Evolutionary conservation across 2,329 filamentous ascomycete species (phyloP).

Genomic region (Xylariaceae sp.): DNA sequence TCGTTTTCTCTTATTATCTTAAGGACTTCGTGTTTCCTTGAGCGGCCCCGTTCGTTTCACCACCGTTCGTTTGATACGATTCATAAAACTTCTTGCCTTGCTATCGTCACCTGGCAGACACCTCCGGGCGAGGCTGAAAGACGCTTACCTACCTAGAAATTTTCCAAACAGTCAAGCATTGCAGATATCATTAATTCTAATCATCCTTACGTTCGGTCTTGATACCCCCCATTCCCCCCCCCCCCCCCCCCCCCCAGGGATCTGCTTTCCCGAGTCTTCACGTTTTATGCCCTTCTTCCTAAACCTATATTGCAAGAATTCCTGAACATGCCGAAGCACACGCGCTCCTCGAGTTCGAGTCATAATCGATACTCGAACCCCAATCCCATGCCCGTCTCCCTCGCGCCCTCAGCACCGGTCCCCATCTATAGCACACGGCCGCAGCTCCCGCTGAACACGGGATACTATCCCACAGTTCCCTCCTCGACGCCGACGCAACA

Average conservation of each 20-base stretch:
- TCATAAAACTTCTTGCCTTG: slow-evolving; percentile 26
- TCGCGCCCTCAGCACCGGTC: slow-evolving; percentile 45
- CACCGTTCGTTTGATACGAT: slow-evolving; percentile 49
- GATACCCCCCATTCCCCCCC: slow-evolving; percentile 15
- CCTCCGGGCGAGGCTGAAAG: slow-evolving; percentile 27
- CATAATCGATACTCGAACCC: slow-evolving; percentile 40
- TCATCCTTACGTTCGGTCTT: slow-evolving; percentile 24
- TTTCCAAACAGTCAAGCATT: slow-evolving; percentile 3
- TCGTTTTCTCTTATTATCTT: slow-evolving; percentile 36
- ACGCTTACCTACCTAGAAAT: not conserved
- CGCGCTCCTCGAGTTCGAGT: slow-evolving; percentile 43
- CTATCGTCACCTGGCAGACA: slow-evolving; percentile 14
- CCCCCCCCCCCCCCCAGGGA: slow-evolving; percentile 17
- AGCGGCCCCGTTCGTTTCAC: slow-evolving; percentile 37
- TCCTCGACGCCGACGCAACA: slow-evolving; percentile 37
- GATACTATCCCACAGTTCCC: slow-evolving; percentile 44
- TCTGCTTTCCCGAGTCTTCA: slow-evolving; percentile 19
- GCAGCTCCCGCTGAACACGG: slow-evolving; percentile 40
- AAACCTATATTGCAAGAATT: slow-evolving; percentile 7
- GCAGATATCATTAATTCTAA: slow-evolving; percentile 34
- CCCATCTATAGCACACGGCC: slow-evolving; percentile 47
- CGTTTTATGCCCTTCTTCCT: slow-evolving; percentile 21
- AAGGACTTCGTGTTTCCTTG: slow-evolving; percentile 33
- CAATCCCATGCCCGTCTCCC: slow-evolving; percentile 42
- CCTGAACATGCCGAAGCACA: slow-evolving; percentile 50